Evolutionary conservation across 495 filamentous ascomycete genomes (phyloP).

Genomic region (Pyrenula massariospora): DNA sequence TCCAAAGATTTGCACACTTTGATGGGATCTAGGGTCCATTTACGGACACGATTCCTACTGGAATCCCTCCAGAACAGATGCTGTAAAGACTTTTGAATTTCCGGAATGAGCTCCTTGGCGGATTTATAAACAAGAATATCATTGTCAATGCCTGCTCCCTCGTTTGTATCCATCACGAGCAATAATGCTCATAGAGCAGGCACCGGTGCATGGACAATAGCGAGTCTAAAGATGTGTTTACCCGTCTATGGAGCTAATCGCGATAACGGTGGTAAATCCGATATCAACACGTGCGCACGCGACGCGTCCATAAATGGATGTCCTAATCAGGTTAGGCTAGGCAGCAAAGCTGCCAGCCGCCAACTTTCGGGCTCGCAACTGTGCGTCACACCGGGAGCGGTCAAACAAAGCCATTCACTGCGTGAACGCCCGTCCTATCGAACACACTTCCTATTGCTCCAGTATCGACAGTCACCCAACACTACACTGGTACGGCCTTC

Average conservation of each 20-base stretch:
- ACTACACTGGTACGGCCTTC: neutral
- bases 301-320: neutral
- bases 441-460: too few relatives aligned
- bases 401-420: neutral
- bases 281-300: neutral
- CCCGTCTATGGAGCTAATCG: too few relatives aligned
- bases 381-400: neutral
- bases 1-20: constrained; percentile 59
- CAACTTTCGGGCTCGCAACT: neutral
- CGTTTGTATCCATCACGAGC: constrained; percentile 16
- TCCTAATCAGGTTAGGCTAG: neutral
- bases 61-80: neutral
- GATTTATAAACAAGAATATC: neutral
- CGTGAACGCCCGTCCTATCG: too few relatives aligned
- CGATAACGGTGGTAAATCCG: too few relatives aligned
- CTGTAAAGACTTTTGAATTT: constrained; percentile 7
- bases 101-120: neutral
- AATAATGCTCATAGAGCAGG: too few relatives aligned
- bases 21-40: neutral
- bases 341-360: neutral
- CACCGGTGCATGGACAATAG: too few relatives aligned
- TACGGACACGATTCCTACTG: neutral
- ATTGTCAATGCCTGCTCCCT: constrained; percentile 15
- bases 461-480: neutral
- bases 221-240: too few relatives aligned